Base-by-base conservation (phyloP, 2,329 filamentous ascomycete genomes). In the Cladophialophora exuberans region DNA sequence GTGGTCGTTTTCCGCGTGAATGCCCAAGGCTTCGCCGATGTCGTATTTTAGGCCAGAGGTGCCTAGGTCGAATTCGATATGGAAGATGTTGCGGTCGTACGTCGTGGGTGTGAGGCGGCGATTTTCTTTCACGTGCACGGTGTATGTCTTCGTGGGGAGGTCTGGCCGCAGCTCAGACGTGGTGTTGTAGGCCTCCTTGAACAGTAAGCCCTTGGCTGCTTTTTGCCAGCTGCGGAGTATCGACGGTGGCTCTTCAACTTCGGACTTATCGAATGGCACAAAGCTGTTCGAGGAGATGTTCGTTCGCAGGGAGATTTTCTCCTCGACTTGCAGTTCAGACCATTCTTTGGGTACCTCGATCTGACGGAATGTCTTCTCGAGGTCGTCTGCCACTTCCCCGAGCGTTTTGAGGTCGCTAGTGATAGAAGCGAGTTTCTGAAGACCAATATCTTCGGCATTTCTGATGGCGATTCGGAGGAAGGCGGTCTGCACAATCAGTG, bases 11-110 rank as follows among this genome's bases (percentile, higher is more conserved):
- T 97, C 90, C 5, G 91, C 90, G 72, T 99, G 94, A 60, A 99
- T 92, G 62, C 94, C 94, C 15, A 99, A 86, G 42, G 94, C 94
- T 77, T 99, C 94, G 54, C 94, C 94, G 67, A 99, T 97, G 70
- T 96, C 90, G 76, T 99, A 99, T 36, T 84, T 96, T 62, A 99
- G 84, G 33, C 92, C 93, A 28, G 93, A 96, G 67, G 87, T 76
- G 57, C 93, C 93, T 20, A 99, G 84, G 69, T 97, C 94, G 67
- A 99, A 99, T 75, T 99, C 94, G 60, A 99, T 97, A 77, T 99
- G 94, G 87, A 99, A 99, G 74, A 99, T 97, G 81, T 99, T 97
- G 65, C 94, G 90, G 73, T 97, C 92, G 70, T 99, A 99, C 26
- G 86, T 88, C 20, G 75, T 67, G 2, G 94, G 94, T 0, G 94